phyloP scores from a whole-genome alignment of 2,329 filamentous ascomycete species.

The Diaporthe longicolla region DNA sequence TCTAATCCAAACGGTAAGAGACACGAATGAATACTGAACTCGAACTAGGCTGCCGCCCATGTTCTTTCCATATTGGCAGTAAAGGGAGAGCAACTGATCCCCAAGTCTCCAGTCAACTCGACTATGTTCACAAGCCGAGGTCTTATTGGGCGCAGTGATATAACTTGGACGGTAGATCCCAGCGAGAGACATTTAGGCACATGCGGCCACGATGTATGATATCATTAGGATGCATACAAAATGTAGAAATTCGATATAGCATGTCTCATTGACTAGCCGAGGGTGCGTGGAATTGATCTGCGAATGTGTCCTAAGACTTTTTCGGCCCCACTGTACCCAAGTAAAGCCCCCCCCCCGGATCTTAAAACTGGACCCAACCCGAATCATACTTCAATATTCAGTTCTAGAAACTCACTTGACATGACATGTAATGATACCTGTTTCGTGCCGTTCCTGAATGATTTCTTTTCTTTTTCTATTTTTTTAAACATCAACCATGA shows the following conservation, averaged over 20 bases:
- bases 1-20: not conserved
- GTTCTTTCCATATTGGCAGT: slow-evolving; percentile 26
- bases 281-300: no score
- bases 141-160: slow-evolving; percentile 13
- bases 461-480: no score
- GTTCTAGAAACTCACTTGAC: no score
- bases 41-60: slow-evolving; percentile 5
- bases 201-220: slow-evolving; percentile 21
- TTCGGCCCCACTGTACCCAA: no score
- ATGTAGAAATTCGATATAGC: not conserved
- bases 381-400: no score
- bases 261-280: not conserved
- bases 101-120: slow-evolving; percentile 20
- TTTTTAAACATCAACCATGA: no score
- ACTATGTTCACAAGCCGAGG: slow-evolving; percentile 25
- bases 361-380: no score
- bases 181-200: slow-evolving; percentile 22
- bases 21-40: not conserved
- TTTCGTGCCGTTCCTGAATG: no score
- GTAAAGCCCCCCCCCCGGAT: no score
- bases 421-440: no score
- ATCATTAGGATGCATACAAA: not conserved
- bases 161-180: slow-evolving; percentile 14
- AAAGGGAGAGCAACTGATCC: slow-evolving; percentile 13
- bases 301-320: no score